Base-by-base conservation (phyloP, 2,329 filamentous ascomycete genomes). In the Ascochyta rabiei region DNA sequence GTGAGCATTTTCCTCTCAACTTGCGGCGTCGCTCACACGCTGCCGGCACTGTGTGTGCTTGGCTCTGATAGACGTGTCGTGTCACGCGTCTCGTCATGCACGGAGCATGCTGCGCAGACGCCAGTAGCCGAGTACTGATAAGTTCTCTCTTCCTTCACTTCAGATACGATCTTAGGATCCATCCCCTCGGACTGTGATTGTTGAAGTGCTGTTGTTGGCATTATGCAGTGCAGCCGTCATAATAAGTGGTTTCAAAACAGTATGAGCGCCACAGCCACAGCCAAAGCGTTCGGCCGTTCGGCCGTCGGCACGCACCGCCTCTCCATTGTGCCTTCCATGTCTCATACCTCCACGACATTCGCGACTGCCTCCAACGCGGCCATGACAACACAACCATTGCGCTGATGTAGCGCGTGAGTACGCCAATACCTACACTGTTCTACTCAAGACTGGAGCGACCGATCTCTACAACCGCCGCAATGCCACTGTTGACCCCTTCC, bases 401-500 rank as follows among this genome's bases (percentile, higher is more conserved):
- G 52, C 42, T 49, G 46, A 50, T 50, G 46, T 50, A 55, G 52
- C 37, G 21, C 21, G 9, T 42, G 2, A 15, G 44, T 4, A 21
- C 18, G 10, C 18, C 8, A n/a, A n/a, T 9, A 2, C 10, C 35
- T 38, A 4, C 23, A 28, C 9, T n/a, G 4, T 28, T 4, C 10
- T n/a, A 8, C 4, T 38, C 35, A 6, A 12, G 21, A 30, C 18
- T 23, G 18, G 4, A 23, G 50, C 58, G 30, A 31, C 10, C 12
- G 18, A 43, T 55, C 40, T 48, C 51, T 16, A 28, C 41, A 13
- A 26, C 47, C 49, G 52, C 60, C 61, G 40, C 53, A 5, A 73
- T 73, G 71, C 70, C 71, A 40, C 53, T 63, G 49, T 28, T 74
- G 41, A 73, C 69, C 21, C 70, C 68, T 39, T 71, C 70, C 23